Evolutionary conservation across 2,329 filamentous ascomycete species (phyloP).

Genomic region (Teratosphaeriaceae sp.): DNA sequence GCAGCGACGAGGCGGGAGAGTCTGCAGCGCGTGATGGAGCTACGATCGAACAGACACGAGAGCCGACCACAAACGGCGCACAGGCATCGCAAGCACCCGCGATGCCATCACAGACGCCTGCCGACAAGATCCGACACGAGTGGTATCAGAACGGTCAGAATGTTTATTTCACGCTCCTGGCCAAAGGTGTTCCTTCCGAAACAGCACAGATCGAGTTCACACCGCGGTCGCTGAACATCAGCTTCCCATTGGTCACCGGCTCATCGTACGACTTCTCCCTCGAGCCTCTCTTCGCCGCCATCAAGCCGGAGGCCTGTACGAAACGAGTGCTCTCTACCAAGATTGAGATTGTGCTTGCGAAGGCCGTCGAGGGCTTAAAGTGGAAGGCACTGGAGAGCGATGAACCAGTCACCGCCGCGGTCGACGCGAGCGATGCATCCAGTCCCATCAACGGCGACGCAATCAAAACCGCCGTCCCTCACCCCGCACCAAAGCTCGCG

Average conservation of each 20-base stretch:
- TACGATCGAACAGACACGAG: neutral
- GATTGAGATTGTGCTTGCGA: conserved; percentile 68
- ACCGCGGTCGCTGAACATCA: conserved; percentile 44
- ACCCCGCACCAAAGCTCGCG: conserved; percentile 1
- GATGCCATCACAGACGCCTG: conserved; percentile 35
- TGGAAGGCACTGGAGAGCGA: conserved; percentile 57
- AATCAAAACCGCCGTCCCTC: conserved; percentile 16
- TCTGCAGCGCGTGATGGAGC: neutral
- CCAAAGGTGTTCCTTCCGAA: conserved; percentile 57
- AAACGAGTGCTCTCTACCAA: conserved; percentile 67
- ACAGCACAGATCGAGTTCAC: conserved; percentile 47
- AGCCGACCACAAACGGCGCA: neutral
- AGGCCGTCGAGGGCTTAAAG: conserved; percentile 57
- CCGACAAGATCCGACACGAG: conserved; percentile 58
- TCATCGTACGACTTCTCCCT: conserved; percentile 56
- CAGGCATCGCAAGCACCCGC: neutral
- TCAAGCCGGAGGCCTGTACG: conserved; percentile 56
- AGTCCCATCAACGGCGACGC: conserved; percentile 2
- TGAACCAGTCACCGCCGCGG: conserved; percentile 19
- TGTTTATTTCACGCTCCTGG: conserved; percentile 58
- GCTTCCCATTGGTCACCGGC: conserved; percentile 50
- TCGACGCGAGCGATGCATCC: too few species aligned
- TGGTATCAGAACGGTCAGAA: conserved; percentile 61
- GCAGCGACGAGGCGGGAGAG: neutral
- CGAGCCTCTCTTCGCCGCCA: conserved; percentile 59